Evolutionary conservation across 2,329 filamentous ascomycete species (phyloP).

Genomic region (Thielaviopsis punctulata): DNA sequence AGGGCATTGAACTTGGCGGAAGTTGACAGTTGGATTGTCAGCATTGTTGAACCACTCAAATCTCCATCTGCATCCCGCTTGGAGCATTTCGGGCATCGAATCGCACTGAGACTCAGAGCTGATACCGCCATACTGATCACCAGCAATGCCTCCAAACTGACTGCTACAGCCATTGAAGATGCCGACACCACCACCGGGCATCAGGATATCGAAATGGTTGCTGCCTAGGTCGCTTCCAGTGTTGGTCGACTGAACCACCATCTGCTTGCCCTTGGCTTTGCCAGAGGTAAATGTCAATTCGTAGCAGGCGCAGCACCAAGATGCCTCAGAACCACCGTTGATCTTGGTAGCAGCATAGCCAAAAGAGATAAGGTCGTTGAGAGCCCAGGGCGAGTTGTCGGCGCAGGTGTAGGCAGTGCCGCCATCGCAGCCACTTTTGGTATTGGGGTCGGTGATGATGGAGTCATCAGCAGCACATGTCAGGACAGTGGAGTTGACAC

Average conservation of each 20-base stretch:
- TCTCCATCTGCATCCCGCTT: slow-evolving; percentile 43
- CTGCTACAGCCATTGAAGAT: slow-evolving; percentile 33
- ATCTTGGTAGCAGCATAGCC: slow-evolving; percentile 47
- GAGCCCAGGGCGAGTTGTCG: slow-evolving; percentile 43
- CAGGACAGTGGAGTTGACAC: slow-evolving; percentile 29
- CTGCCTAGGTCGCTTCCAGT: slow-evolving; percentile 38
- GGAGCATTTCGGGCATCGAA: slow-evolving; percentile 33
- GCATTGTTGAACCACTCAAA: slow-evolving; percentile 46
- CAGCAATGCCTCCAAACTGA: slow-evolving; percentile 14
- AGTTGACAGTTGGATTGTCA: slow-evolving; percentile 38
- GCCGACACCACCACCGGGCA: slow-evolving; percentile 38
- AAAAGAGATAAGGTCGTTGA: slow-evolving; percentile 40
- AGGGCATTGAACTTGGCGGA: slow-evolving; percentile 39
- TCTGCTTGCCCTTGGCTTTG: slow-evolving; percentile 38
- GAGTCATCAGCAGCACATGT: slow-evolving; percentile 40
- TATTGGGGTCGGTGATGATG: slow-evolving; percentile 30
- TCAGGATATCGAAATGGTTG: slow-evolving; percentile 41
- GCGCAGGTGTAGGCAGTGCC: slow-evolving; percentile 45
- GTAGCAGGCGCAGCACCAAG: slow-evolving; percentile 53
- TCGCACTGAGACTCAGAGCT: slow-evolving; percentile 32
- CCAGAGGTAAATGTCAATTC: slow-evolving; percentile 36
- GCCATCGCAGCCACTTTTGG: slow-evolving; percentile 29
- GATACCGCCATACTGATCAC: slow-evolving; percentile 41
- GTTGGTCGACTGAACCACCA: slow-evolving; percentile 48
- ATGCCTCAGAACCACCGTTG: slow-evolving; percentile 34